A percentile compares a stretch with the other conserved stretches of the same genome.
Evolutionary conservation across 2,329 filamentous ascomycete genomes (phyloP).

Genomic region (Cordyceps javanica): DNA sequence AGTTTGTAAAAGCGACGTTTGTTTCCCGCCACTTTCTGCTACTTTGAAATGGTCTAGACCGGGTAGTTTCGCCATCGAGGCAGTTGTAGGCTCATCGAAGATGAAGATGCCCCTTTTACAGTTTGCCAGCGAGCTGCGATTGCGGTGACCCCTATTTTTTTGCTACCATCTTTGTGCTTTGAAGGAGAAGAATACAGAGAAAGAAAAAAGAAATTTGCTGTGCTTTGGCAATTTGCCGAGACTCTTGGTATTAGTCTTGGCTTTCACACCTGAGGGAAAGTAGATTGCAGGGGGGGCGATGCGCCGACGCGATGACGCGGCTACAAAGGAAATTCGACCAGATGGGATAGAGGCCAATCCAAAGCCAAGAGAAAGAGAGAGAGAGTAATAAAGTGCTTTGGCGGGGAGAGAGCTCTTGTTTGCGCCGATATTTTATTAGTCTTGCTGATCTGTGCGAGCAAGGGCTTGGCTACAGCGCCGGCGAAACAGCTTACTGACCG

Average conservation of each 20-base stretch:
- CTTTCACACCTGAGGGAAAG: background rate
- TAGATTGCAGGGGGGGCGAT: background rate
- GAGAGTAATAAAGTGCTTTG: background rate
- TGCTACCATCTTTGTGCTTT: background rate
- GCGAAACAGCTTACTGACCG: too few relatives aligned
- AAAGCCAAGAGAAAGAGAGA: background rate
- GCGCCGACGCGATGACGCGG: background rate
- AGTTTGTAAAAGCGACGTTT: background rate
- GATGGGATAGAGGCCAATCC: background rate
- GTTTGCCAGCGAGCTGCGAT: too few relatives aligned
- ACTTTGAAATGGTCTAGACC: background rate
- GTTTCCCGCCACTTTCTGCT: background rate
- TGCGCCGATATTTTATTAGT: too few relatives aligned
- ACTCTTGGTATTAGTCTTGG: slow-evolving; percentile 7
- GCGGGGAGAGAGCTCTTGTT: too few relatives aligned
- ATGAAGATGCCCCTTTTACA: too few relatives aligned
- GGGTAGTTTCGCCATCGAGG: too few relatives aligned
- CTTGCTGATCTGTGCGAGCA: too few relatives aligned
- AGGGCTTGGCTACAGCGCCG: too few relatives aligned
- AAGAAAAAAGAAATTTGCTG: too few relatives aligned
- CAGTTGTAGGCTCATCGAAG: too few relatives aligned
- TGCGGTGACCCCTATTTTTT: background rate
- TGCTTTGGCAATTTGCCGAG: background rate
- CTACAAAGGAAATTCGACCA: background rate
- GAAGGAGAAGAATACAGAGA: background rate